Conservation (phyloP, 2,329 filamentous ascomycete genomes). For the Sphaerostilbella broomeana region DNA sequence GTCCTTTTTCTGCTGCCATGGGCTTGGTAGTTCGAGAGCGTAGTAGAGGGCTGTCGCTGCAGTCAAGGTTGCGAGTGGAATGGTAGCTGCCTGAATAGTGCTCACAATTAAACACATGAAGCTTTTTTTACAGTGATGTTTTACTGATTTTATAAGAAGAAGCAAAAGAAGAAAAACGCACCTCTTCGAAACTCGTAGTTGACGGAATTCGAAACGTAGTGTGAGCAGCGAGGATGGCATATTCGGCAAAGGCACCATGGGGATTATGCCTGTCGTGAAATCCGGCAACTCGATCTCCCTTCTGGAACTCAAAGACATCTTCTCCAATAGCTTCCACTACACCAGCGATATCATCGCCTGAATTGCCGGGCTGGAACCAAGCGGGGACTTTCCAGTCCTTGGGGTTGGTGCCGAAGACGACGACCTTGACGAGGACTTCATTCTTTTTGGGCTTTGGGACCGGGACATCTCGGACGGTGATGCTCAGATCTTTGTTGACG, state of each 20-base stretch:
- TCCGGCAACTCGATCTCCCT: conserved; percentile 39
- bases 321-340: conserved; percentile 18
- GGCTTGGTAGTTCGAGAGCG: neutral
- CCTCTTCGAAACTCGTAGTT: conserved; percentile 40
- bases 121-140: no score
- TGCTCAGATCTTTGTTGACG: neutral
- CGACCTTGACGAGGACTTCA: conserved; percentile 21
- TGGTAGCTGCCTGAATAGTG: no score
- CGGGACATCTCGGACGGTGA: neutral
- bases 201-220: conserved; percentile 50
- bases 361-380: conserved; percentile 8
- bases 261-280: conserved; percentile 45
- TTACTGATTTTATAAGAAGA: no score
- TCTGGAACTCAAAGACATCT: conserved; percentile 16
- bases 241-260: conserved; percentile 52
- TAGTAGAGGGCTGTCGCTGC: no score
- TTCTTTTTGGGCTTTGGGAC: conserved; percentile 12
- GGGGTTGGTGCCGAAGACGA: conserved; percentile 18
- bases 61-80: no score
- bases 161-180: neutral
- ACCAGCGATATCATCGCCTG: conserved; percentile 23
- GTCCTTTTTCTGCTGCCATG: neutral
- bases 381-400: conserved; percentile 20
- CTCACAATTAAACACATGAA: no score
- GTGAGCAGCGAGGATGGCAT: conserved; percentile 46